These are phyloP conservation scores for Boletus pseudopeckii DNA, from an alignment of 768 basidiomycete species.

Conservation along the genomic window DNA sequence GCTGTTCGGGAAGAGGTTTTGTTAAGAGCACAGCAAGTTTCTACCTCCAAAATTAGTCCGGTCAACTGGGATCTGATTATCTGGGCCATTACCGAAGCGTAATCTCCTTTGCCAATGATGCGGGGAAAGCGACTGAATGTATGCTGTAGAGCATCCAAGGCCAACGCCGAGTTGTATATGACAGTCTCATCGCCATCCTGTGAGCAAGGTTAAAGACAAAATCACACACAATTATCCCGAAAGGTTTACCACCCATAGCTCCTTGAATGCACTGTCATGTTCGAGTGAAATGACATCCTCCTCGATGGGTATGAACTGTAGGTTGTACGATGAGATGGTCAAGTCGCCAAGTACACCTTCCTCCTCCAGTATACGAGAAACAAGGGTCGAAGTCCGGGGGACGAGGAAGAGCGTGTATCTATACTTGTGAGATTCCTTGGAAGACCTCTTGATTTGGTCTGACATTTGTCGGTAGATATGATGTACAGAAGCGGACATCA, in stretches of 20 bases:
- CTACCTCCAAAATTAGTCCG: constrained; percentile 39
- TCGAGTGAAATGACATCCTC: constrained; percentile 93
- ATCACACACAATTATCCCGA: background rate
- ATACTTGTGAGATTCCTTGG: constrained; percentile 67
- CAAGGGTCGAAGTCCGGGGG: constrained; percentile 83
- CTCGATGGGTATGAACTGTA: constrained; percentile 92
- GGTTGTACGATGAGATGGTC: constrained; percentile 78
- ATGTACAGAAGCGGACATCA: constrained; percentile 8
- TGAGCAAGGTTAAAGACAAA: background rate
- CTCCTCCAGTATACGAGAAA: constrained; percentile 84
- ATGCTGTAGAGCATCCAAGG: constrained; percentile 77
- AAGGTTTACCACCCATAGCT: constrained; percentile 79
- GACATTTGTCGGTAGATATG: constrained; percentile 24
- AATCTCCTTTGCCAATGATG: constrained; percentile 90
- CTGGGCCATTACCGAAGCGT: constrained; percentile 56
- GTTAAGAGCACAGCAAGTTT: constrained; percentile 71
- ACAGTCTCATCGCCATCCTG: constrained; percentile 93
- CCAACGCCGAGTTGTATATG: constrained; percentile 85
- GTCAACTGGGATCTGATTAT: background rate
- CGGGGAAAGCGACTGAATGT: constrained; percentile 89
- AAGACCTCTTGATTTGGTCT: constrained; percentile 92
- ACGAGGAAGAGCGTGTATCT: constrained; percentile 85
- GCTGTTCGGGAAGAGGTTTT: constrained; percentile 49
- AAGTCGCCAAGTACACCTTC: constrained; percentile 98
- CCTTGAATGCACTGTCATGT: constrained; percentile 78